Base-by-base conservation (phyloP, 768 basidiomycete genomes). In the Zangia roseola region DNA sequence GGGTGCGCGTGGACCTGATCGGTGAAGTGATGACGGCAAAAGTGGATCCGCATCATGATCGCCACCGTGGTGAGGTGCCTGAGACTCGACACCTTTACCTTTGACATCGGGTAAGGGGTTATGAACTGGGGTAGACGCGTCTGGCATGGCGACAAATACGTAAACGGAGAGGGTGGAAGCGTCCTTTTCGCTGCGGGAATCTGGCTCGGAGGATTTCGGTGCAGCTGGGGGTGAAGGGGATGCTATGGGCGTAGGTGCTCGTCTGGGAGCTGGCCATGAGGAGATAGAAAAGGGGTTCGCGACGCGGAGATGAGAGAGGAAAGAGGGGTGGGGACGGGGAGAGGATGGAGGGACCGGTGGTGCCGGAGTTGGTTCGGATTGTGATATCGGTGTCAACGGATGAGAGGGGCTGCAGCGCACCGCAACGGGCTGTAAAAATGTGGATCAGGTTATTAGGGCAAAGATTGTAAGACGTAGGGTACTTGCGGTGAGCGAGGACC, bases 61-160 rank as follows among this genome's bases (percentile, higher is more conserved):
- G n/a, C 33, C 20, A 20, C 26, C 39, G 9, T 17, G 30, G 10
- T 28, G 46, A 16, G 36, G 52, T 20, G 21, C 26, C 35, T 49
- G 59, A 14, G 49, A 40, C 10, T 50, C 43, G 2, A 50, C 49
- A 12, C 40, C 36, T 28, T 61, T 61, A 8, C 61, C 60, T 45
- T 61, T 63, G 52, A 39, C n/a, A n/a, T 41, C 30, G 25, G 43
- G 12, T 10, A 24, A 4, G 0, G 21, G 30, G 21, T 21, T 49
- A 31, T 49, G 21, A 5, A 34, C 44, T 0, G 54, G 52, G 2
- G 54, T 30, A 3, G 50, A 46, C 14, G 34, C 25, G 24, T 60
- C 50, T 20, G 61, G 61, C 62, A 63, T 64, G 26, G 59, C 54
- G 28, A 63, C 40, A 16, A 63, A 52, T 3, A 63, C 46, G 25